Evolutionary conservation across 2,329 filamentous ascomycete species (phyloP), one percentile per base, ranked within the genome.

Genomic region (Fonsecaea multimorphosa): DNA sequence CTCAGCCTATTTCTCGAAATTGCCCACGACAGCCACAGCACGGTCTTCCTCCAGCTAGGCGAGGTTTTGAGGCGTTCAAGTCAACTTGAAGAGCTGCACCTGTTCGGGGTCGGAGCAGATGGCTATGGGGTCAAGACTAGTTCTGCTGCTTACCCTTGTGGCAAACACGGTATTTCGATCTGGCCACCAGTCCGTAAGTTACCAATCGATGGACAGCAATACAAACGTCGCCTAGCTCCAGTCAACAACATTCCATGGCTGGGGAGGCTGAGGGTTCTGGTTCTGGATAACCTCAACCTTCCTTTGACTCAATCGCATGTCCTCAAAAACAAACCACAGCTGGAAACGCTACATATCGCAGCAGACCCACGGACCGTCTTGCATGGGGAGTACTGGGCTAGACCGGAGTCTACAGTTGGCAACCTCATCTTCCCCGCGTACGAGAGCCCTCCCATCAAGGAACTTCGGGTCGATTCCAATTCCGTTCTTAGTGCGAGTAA

Each of bases 221-320:
- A 57, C 32, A 27, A 53, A 12, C 9, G 36, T 27, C 55, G 60
- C 27, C 22, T 67, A 9, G 22, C 12, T 46, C 19, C 68, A 14
- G 24, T 66, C 44, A 64, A 69, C 54, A 54, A 53, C 29, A 53
- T 68, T 12, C 40, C 34, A 9, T 60, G 24, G 14, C 58, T 71
- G 3, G 14, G 29, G 12, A 60, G 66, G 9, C 61, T 72, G 14
- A 60, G 55, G 24, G 62, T 65, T 9, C 60, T 72, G 12, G 64
- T 68, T 27, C 29, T 72, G 12, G 63, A 65, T 29, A 71, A 71
- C 51, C 36, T 67, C 34, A 72, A 72, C 49, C 34, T 67, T 19
- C 69, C 69, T 32, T 12, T 72, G 12, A 29, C 59, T 22, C 36
- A 53, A 52, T 36, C 55, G 11, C 65, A 69, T 27, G 52, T 70